A percentile compares a stretch with the other conserved stretches of the same genome.
Evolutionary conservation across 768 basidiomycete species (phyloP).

Genomic region (Amanita inopinata): DNA sequence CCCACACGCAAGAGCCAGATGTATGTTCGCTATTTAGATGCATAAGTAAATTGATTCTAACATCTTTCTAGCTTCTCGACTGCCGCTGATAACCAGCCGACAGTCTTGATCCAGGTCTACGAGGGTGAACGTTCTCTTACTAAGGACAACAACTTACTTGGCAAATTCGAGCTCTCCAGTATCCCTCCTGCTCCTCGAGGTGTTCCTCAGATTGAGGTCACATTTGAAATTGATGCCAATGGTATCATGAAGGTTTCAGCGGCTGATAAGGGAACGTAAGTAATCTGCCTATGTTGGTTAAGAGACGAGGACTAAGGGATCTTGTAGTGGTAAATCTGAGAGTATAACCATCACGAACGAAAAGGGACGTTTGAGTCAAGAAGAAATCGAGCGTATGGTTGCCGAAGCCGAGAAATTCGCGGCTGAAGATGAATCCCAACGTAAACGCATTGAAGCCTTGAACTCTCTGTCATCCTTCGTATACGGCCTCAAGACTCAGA

Average conservation of each 20-base stretch:
- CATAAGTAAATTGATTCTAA: conserved; percentile 15
- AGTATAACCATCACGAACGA: conserved; percentile 94
- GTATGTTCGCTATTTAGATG: conserved; percentile 22
- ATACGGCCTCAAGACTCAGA: conserved; percentile 80
- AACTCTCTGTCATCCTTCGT: conserved; percentile 76
- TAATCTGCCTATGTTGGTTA: conserved; percentile 9
- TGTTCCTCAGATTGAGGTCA: conserved; percentile 95
- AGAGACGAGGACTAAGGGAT: conserved; percentile 2
- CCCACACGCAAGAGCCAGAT: conserved; percentile 96
- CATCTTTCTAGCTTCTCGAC: conserved; percentile 52
- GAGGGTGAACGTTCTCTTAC: conserved; percentile 97
- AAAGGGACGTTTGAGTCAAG: conserved; percentile 82
- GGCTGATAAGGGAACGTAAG: conserved; percentile 88
- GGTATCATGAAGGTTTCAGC: conserved; percentile 94
- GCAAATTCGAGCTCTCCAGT: conserved; percentile 88
- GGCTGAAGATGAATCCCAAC: conserved; percentile 66
- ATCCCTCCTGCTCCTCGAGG: conserved; percentile 96
- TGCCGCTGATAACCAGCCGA: conserved; percentile 87
- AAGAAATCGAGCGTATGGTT: conserved; percentile 95
- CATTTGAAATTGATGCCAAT: conserved; percentile 92
- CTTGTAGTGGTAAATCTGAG: conserved; percentile 68
- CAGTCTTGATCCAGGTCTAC: conserved; percentile 93
- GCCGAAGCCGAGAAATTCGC: conserved; percentile 89
- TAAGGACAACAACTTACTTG: conserved; percentile 97
- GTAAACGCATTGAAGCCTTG: conserved; percentile 79